Conservation (phyloP, 192 early-diverging fungal species). For the Coemansia sp. region DNA sequence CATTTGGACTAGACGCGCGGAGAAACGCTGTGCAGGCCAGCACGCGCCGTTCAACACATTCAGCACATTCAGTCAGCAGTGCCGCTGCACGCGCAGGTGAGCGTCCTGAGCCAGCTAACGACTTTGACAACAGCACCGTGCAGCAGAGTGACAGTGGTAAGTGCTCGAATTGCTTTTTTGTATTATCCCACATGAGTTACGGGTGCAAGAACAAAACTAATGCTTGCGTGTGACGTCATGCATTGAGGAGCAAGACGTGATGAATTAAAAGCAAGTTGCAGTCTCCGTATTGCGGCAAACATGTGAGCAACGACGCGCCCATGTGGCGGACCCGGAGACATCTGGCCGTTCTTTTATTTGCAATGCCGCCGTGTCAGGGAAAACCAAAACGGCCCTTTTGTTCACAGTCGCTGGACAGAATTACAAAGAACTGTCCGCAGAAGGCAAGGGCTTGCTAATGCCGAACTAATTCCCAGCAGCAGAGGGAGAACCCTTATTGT, state of each 20-base stretch:
- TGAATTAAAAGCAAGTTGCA: no score
- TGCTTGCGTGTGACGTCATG: background rate
- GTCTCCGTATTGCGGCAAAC: background rate
- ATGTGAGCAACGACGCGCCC: background rate
- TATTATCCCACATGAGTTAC: background rate
- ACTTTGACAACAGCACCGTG: background rate
- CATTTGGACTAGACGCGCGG: conserved; percentile 28
- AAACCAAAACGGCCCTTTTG: background rate
- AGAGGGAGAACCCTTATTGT: background rate
- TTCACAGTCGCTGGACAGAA: background rate
- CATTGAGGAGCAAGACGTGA: no score
- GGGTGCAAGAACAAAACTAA: background rate
- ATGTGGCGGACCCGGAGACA: background rate
- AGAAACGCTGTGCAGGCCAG: background rate
- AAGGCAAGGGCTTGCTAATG: background rate
- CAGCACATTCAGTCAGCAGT: background rate
- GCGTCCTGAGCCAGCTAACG: background rate
- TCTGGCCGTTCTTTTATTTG: background rate
- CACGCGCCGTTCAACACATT: background rate
- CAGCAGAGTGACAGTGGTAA: conserved; percentile 2
- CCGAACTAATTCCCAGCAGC: background rate
- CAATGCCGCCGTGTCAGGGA: background rate
- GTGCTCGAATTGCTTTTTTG: background rate
- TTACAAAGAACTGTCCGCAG: background rate
- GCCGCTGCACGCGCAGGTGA: background rate